Base-by-base conservation (phyloP, 2,329 filamentous ascomycete species). In the Verticillium zaregamsianum region DNA sequence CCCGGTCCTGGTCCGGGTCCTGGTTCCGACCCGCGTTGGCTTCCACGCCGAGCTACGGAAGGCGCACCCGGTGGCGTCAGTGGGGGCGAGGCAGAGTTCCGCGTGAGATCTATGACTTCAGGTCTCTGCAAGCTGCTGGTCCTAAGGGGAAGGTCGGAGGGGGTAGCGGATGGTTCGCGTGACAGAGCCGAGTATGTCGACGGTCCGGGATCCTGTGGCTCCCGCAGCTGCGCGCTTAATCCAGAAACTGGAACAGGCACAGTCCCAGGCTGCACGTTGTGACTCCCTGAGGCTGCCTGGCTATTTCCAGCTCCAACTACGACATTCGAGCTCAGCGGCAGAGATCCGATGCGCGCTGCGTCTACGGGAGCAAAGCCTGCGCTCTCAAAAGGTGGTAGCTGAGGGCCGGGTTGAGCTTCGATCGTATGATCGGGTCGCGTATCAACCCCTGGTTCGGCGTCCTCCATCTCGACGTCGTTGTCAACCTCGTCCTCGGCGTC, bases 401-500 rank as follows among this genome's bases (percentile, higher is more conserved):
- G 40, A 12, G 40, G 4, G 17, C n/a, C n/a, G n/a, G 20, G 8
- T 11, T 49, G 6, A 12, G 3, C 8, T 23, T n/a, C 40, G 6
- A 7, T 49, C 6, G 15, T 23, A 2, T 20, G 40, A 11, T n/a
- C 40, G 40, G 40, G 40, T 45, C 32, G 23, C 23, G 37, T 20
- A 32, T 32, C 59, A 39, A 8, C 37, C 37, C 9, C 32, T 52
- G 31, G 54, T 39, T 33, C 33, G 15, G 37, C 55, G 20, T 55
- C 49, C 52, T 28, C 35, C 45, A 12, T 39, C 25, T 17, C n/a
- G 14, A 35, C 32, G 14, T 12, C 56, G 20, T 55, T n/a, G 45
- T 35, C 20, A 8, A 59, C 62, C 7, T 65, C 66, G 14, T 66
- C 65, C 39, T 68, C 66, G 62, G 71, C 69, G n/a, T 71, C 71